These are phyloP conservation scores for Seiridium cupressi DNA, from an alignment of 2,329 filamentous ascomycete species.

Conservation along the genomic window DNA sequence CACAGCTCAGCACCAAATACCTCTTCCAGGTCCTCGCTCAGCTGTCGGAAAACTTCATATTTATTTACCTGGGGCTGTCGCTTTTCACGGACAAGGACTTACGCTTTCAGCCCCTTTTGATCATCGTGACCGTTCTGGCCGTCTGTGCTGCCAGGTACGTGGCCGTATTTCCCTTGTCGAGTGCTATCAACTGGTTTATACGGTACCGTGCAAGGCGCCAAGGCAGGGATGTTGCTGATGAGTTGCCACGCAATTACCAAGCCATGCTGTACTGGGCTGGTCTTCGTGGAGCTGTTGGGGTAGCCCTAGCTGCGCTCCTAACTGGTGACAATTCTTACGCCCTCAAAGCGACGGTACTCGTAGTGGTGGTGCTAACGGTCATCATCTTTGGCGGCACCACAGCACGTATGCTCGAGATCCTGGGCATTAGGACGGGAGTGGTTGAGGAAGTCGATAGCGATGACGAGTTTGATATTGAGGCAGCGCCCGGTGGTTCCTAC, in stretches of 20 bases:
- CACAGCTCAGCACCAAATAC: slow-evolving; percentile 96
- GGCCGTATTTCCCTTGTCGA: slow-evolving; percentile 90
- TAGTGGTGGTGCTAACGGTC: slow-evolving; percentile 94
- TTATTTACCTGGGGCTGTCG: slow-evolving; percentile 95
- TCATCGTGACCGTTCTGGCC: slow-evolving; percentile 85
- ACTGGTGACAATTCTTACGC: slow-evolving; percentile 78
- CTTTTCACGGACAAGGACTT: slow-evolving; percentile 88
- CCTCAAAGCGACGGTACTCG: slow-evolving; percentile 89
- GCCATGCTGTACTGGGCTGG: slow-evolving; percentile 99
- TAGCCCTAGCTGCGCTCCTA: slow-evolving; percentile 87
- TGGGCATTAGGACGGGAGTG: slow-evolving; percentile 94
- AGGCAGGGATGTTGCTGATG: slow-evolving; percentile 75
- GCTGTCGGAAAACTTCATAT: slow-evolving; percentile 98
- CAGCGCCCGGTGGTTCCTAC: slow-evolving; percentile 68
- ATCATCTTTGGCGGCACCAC: slow-evolving; percentile 99
- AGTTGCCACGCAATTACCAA: slow-evolving; percentile 92
- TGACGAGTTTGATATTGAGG: slow-evolving; percentile 96
- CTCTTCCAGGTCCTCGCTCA: slow-evolving; percentile 94
- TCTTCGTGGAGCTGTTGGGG: slow-evolving; percentile 89
- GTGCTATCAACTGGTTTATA: slow-evolving; percentile 88
- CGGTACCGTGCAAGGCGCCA: slow-evolving; percentile 77
- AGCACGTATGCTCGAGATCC: slow-evolving; percentile 93
- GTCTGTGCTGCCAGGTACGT: slow-evolving; percentile 92
- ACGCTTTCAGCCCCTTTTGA: slow-evolving; percentile 91
- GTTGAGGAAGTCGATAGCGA: slow-evolving; percentile 97